These are phyloP conservation scores for Lachancea sp. DNA, from an alignment of 805 yeast genomes.

Conservation along the genomic window DNA sequence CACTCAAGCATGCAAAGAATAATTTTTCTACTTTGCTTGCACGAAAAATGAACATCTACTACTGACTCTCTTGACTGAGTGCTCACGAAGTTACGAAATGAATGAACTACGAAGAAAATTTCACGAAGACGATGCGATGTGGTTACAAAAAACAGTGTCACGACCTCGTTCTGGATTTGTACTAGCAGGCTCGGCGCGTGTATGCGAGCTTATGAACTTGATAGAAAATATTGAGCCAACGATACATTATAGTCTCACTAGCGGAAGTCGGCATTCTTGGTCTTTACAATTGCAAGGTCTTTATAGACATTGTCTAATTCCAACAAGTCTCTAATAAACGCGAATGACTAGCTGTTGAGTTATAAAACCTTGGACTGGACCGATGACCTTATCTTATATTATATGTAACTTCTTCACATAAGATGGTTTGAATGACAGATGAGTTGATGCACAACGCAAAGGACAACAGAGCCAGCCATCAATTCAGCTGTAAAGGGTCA, in stretches of 20 bases:
- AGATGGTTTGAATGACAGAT: no score
- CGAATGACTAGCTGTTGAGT: neutral
- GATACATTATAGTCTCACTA: neutral
- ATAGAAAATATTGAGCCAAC: neutral
- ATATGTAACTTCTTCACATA: no score
- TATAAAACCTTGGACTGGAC: no score
- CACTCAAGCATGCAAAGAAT: neutral
- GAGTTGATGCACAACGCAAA: no score
- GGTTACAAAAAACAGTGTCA: constrained; percentile 5
- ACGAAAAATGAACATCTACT: neutral
- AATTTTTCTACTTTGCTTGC: neutral
- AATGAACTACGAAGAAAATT: constrained; percentile 5
- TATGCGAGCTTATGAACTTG: neutral
- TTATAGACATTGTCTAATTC: constrained; percentile 1
- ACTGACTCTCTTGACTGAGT: constrained; percentile 1
- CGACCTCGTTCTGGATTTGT: neutral
- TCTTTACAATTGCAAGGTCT: neutral
- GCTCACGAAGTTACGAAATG: constrained; percentile 11
- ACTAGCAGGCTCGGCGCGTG: neutral
- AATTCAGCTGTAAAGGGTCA: no score
- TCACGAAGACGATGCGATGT: constrained; percentile 6
- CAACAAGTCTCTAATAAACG: neutral
- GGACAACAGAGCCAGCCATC: no score
- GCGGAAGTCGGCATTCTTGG: neutral
- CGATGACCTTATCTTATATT: no score